These are phyloP conservation scores for Sophora flavescens DNA, from an alignment of 306 rosid species.

Conservation along the genomic window DNA sequence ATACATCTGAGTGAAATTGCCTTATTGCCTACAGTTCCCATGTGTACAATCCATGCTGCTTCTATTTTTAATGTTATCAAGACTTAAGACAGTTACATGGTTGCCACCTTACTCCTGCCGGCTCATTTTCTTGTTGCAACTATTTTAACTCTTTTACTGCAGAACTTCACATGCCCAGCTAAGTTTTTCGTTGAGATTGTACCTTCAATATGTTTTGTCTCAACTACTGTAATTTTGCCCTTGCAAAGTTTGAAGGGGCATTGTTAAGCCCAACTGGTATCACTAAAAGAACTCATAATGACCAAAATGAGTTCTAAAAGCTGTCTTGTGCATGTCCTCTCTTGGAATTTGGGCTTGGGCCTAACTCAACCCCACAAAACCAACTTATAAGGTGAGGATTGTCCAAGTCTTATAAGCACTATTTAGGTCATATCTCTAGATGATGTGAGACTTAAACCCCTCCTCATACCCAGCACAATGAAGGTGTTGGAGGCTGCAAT, in stretches of 20 bases:
- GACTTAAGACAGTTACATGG: background rate
- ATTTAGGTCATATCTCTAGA: too few species aligned
- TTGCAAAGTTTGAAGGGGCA: background rate
- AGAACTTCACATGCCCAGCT: background rate
- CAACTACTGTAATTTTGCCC: background rate
- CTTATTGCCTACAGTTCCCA: slow-evolving; percentile 14
- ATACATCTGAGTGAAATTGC: background rate
- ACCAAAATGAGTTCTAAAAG: too few species aligned
- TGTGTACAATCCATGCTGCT: background rate
- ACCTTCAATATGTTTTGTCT: background rate
- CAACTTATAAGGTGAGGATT: too few species aligned
- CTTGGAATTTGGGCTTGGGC: too few species aligned
- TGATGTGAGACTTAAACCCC: too few species aligned
- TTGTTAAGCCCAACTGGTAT: too few species aligned
- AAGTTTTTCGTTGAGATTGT: background rate
- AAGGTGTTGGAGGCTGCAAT: too few species aligned
- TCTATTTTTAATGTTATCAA: background rate
- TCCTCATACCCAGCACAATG: too few species aligned
- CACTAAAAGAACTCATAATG: too few species aligned
- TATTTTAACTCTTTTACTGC: background rate
- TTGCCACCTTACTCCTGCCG: background rate
- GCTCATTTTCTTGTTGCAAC: background rate
- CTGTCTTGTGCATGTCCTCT: too few species aligned
- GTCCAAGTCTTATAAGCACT: too few species aligned
- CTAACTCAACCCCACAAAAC: too few species aligned